Evolutionary conservation across 805 yeast genomes (phyloP), one percentile per base, ranked within the genome.

Genomic region (Kazachstania africana): DNA sequence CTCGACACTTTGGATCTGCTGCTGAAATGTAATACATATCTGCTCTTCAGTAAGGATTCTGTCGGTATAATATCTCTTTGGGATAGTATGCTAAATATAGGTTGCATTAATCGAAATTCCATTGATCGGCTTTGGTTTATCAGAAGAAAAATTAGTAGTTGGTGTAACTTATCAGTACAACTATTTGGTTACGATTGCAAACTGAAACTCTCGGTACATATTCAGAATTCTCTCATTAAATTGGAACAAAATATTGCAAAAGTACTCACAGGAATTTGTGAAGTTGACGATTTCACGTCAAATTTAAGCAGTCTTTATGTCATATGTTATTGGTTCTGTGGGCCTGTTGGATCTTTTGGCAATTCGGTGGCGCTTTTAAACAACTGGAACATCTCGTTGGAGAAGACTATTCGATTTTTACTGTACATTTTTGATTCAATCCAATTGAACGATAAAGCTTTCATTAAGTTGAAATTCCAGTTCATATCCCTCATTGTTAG

Each of bases 1-100:
- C 27, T 54, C 8, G 42, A 45, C 12, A 57, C 50, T 2, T 28
- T 54, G n/a, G 52, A 47, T 35, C 28, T 48, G 9, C 29, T 54
- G 24, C 24, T 53, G 13, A 35, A 33, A 26, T 34, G 39, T 3
- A 44, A 44, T 16, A 53, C 56, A 4, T 38, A 36, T 28, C 26
- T 47, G 4, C 29, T 49, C 15, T n/a, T 22, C 13, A 19, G 12
- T 8, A 13, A 19, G 8, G 22, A 21, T 14, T 5, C 19, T 13
- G n/a, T 34, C 8, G 55, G 50, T 8, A 37, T 50, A 12, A 32
- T 39, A 4, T 19, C 34, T 21, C 23, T 50, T 5, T 27, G 46
- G 6, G 37, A 39, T 3, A 40, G 39, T 14, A 27, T 50, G 15
- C 16, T 44, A 8, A 35, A 39, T 5, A 36, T 50, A 10, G 33